Evolutionary conservation across 805 yeast genomes (phyloP), one percentile per base, ranked within the genome.

Genomic region (Wickerhamiella lipophila): DNA sequence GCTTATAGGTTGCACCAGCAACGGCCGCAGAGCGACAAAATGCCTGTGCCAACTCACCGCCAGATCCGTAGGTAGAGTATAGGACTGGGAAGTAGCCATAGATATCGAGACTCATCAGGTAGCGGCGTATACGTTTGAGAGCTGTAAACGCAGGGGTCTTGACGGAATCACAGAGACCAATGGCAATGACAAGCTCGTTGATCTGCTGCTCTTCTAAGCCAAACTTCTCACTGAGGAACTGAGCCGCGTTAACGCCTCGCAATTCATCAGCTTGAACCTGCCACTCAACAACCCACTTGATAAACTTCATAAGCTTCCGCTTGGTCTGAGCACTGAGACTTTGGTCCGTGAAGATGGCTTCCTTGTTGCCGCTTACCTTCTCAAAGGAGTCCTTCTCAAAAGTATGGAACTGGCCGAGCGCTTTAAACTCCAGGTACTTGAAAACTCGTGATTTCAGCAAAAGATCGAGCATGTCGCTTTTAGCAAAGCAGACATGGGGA

Each of bases 1-100:
- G 71, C 64, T 87, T 86, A 67, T 92, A 89, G 29, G 94, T 85
- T 49, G 96, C 82, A 49, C 97, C 97, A 16, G 92, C 97, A 53
- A 89, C 97, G 12, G 98, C 98, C 3, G 97, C 97, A 50, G 94
- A 83, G 58, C 98, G 75, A 67, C 96, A 89, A 65, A 92, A 89
- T 1, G 96, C 98, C 68, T 89, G 98, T 13, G 95, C 80, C 23
- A 89, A 70, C 66, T 89, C 98, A 47, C 97, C 96, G 0, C 95
- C 88, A 2, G 95, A 94, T 50, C 97, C 98, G 66, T 80, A 89
- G 69, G 86, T 89, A 46, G 94, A 83, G 58, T 81, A 81, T 69
- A 89, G 72, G 11, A 84, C 94, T 2, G 98, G 96, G 72, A 92
- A 89, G 54, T 78, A 82, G 12, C 98, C 98, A 64, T 88, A 92